phyloP scores from a whole-genome alignment of 129 eudicot genomes.

The Flaveria robusta region DNA sequence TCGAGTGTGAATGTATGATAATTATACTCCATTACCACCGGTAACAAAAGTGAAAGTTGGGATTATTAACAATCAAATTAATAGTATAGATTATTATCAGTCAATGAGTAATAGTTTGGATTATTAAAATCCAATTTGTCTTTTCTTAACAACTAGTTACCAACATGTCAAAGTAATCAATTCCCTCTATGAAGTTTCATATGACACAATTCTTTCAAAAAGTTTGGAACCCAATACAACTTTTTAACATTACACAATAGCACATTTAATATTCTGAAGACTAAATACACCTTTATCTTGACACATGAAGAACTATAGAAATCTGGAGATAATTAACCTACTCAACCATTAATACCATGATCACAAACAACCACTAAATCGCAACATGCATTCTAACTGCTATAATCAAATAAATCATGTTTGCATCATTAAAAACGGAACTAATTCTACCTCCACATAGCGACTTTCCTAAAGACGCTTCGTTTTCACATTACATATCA shows the following conservation, averaged over 20 bases:
- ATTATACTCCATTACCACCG: too few species aligned
- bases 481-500: neutral
- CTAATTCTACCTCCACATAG: neutral
- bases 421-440: neutral
- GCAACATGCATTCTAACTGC: too few species aligned
- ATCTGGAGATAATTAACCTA: neutral
- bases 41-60: too few species aligned
- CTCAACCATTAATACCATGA: too few species aligned
- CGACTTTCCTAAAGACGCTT: neutral
- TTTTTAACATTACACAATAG: neutral
- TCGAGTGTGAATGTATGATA: too few species aligned
- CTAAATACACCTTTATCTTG: neutral
- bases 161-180: neutral
- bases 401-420: neutral
- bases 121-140: too few species aligned
- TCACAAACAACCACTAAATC: too few species aligned
- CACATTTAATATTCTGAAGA: too few species aligned
- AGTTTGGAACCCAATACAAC: neutral
- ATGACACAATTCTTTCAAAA: neutral
- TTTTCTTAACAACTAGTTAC: neutral
- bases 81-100: too few species aligned
- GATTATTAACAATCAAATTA: too few species aligned
- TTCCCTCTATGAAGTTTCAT: neutral
- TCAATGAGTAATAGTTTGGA: too few species aligned
- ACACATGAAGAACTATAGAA: neutral